Conservation (phyloP, 1,284 basidiomycete species). For the Ceratobasidium sp. region DNA sequence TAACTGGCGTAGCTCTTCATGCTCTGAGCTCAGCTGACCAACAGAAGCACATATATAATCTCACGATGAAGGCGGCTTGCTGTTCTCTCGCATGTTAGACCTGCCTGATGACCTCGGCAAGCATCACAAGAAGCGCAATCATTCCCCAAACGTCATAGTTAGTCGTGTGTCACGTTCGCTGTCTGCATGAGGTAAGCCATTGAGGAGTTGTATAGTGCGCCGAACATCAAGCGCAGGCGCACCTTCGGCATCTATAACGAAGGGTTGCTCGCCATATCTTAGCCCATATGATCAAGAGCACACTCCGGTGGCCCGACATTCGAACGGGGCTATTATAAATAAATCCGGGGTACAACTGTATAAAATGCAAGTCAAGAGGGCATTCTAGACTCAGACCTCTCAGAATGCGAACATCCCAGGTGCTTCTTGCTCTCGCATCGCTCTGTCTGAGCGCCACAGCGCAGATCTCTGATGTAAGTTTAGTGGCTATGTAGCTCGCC, state of each 20-base stretch:
- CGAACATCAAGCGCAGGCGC: background rate
- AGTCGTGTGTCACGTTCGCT: background rate
- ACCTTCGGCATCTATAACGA: background rate
- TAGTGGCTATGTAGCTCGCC: background rate
- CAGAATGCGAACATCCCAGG: slow-evolving; percentile 2
- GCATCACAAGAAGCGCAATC: background rate
- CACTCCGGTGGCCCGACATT: slow-evolving; percentile 3
- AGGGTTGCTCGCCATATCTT: background rate
- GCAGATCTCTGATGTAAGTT: slow-evolving; percentile 6
- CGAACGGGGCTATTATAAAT: background rate
- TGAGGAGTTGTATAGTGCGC: background rate
- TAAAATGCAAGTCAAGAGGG: background rate
- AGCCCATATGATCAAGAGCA: background rate
- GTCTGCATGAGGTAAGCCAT: background rate
- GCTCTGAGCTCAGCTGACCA: background rate
- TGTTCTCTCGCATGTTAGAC: background rate
- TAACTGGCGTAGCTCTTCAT: background rate
- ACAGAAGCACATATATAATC: background rate
- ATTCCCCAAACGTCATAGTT: background rate
- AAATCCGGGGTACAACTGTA: background rate
- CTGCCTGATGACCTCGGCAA: slow-evolving; percentile 11
- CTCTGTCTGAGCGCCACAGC: background rate
- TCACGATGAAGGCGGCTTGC: background rate
- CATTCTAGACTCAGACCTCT: background rate
- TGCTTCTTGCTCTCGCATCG: background rate